phyloP scores from a whole-genome alignment of 768 basidiomycete species.

The Nidularia sp. region DNA sequence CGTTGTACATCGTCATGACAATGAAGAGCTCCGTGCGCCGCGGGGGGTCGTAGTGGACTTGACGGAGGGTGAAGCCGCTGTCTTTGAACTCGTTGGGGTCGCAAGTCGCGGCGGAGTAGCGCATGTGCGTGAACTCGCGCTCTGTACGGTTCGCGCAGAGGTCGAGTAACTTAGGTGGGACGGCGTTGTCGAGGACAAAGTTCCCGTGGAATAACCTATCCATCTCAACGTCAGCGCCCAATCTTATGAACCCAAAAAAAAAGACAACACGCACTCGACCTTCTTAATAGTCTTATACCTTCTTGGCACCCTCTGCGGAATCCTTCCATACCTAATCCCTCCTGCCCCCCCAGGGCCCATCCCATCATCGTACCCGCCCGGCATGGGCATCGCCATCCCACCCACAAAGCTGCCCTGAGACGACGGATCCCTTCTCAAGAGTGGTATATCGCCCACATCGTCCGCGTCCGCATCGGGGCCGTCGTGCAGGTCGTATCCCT shows the following conservation, averaged over 20 bases:
- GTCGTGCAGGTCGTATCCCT: background rate
- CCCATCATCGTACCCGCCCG: conserved; percentile 38
- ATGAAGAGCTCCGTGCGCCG: conserved; percentile 92
- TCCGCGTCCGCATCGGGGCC: conserved; percentile 26
- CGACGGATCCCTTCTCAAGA: conserved; percentile 46
- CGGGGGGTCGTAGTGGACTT: conserved; percentile 88
- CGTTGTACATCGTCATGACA: conserved; percentile 98
- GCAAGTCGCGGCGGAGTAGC: conserved; percentile 93
- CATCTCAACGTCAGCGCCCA: too few relatives aligned
- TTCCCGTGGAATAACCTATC: conserved; percentile 84
- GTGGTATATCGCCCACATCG: conserved; percentile 66
- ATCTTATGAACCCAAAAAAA: background rate
- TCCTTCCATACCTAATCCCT: conserved; percentile 74
- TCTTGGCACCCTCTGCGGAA: conserved; percentile 86
- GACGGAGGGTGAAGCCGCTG: conserved; percentile 81
- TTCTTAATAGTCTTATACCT: conserved; percentile 93
- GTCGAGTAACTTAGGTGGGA: conserved; percentile 87
- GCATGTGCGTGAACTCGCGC: conserved; percentile 93
- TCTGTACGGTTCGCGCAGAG: conserved; percentile 75
- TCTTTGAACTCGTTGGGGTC: conserved; percentile 91
- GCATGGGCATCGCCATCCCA: conserved; percentile 17
- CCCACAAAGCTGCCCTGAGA: conserved; percentile 13
- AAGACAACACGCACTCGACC: conserved; percentile 62
- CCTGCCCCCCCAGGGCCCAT: conserved; percentile 23
- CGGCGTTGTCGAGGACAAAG: conserved; percentile 85